Evolutionary conservation across 306 rosid genomes (phyloP).

Genomic region (Begonia fuchsioides): DNA sequence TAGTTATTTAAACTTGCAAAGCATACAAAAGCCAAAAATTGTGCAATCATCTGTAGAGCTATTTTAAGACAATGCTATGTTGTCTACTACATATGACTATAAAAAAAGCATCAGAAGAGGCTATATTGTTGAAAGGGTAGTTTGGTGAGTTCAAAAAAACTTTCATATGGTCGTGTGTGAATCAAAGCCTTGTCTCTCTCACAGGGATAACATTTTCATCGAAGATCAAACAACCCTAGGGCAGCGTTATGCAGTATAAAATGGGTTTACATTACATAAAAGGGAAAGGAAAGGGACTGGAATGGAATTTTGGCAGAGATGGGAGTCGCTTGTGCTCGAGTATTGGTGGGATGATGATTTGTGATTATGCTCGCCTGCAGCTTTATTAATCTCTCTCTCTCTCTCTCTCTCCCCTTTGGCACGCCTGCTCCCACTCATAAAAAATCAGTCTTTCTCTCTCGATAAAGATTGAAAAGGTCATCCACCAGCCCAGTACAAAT

Average conservation of each 20-base stretch:
- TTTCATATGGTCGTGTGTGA: no score
- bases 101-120: no score
- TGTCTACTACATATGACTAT: no score
- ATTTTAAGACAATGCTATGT: no score
- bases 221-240: no score
- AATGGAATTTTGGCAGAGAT: constrained; percentile 53
- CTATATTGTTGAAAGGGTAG: no score
- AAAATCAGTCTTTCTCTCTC: constrained; percentile 8
- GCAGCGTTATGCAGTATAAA: not conserved
- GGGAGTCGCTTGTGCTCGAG: constrained; percentile 12
- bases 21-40: no score
- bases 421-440: constrained; percentile 95
- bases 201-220: no score
- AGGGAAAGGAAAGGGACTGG: constrained; percentile 29
- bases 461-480: constrained; percentile 43
- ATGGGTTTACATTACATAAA: constrained; percentile 12
- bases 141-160: no score
- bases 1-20: no score
- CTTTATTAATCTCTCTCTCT: constrained; percentile 40
- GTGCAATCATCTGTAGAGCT: no score
- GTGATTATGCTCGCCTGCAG: constrained; percentile 91
- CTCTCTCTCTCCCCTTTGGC: constrained; percentile 41
- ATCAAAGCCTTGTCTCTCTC: no score
- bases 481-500: constrained; percentile 51
- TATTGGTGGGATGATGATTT: constrained; percentile 63